phyloP scores from a whole-genome alignment of 176 grass and related monocot genomes.

The Lolium rigidum region DNA sequence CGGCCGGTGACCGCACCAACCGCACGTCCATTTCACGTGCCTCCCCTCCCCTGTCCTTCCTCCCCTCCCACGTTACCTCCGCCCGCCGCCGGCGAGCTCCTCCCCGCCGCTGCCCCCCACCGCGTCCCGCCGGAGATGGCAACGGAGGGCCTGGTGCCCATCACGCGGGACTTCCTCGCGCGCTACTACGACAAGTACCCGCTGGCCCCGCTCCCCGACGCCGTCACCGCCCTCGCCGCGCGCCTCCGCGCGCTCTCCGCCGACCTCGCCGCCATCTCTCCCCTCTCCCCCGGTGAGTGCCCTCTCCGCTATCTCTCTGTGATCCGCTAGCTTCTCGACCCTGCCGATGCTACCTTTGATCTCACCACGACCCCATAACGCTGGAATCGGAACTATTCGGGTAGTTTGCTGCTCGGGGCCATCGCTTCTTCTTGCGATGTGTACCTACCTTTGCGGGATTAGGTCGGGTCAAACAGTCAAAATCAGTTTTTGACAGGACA shows the following conservation, averaged over 20 bases:
- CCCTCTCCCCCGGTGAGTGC: slow-evolving; percentile 58
- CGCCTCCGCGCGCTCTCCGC: slow-evolving; percentile 59
- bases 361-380: no score
- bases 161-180: slow-evolving; percentile 85
- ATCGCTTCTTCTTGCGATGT: slow-evolving; percentile 1
- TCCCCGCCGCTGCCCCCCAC: neutral
- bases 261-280: slow-evolving; percentile 50
- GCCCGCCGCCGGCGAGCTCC: slow-evolving; percentile 5
- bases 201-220: slow-evolving; percentile 54
- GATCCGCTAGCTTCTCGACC: slow-evolving; percentile 20
- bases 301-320: neutral
- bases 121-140: slow-evolving; percentile 53
- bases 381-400: no score
- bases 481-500: slow-evolving; percentile 4
- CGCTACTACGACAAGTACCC: slow-evolving; percentile 92
- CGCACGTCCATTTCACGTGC: slow-evolving; percentile 40
- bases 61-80: slow-evolving; percentile 18
- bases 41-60: neutral
- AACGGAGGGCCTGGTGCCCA: slow-evolving; percentile 79
- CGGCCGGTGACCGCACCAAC: slow-evolving; percentile 38
- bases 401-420: no score
- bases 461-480: neutral
- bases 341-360: neutral
- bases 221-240: slow-evolving; percentile 44
- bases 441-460: neutral